These are phyloP conservation scores for Glebionis coronaria DNA, from an alignment of 129 eudicot genomes.

Conservation along the genomic window DNA sequence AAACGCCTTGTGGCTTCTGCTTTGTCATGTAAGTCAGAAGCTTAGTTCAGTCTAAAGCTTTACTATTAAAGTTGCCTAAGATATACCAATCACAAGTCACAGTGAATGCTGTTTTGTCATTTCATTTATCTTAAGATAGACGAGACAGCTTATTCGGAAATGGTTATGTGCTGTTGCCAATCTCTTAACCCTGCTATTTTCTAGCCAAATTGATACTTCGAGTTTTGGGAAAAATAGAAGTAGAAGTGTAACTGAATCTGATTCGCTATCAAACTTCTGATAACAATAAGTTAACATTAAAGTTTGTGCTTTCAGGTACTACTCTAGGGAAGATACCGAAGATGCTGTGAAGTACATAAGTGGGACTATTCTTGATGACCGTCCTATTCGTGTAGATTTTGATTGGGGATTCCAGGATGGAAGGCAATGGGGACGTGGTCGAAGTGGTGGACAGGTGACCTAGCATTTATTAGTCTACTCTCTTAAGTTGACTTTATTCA, in stretches of 20 bases:
- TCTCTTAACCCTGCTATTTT: no score
- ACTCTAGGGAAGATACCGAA: slow-evolving; percentile 94
- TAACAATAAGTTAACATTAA: not conserved
- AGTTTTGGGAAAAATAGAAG: no score
- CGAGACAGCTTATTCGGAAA: no score
- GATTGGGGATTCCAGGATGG: slow-evolving; percentile 99
- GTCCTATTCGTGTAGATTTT: slow-evolving; percentile 97
- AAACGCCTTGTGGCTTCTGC: slow-evolving; percentile 98
- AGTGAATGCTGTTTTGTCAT: not conserved
- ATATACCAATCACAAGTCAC: not conserved
- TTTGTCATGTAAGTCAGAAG: slow-evolving; percentile 61
- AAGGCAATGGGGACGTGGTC: slow-evolving; percentile 99
- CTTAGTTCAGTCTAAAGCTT: not conserved
- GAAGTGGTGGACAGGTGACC: slow-evolving; percentile 95
- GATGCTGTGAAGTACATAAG: slow-evolving; percentile 93
- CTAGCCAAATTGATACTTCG: no score
- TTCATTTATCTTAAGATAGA: not conserved
- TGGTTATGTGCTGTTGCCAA: no score
- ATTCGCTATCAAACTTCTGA: not conserved
- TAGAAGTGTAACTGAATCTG: no score
- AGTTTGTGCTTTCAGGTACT: slow-evolving; percentile 50
- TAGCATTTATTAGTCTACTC: slow-evolving; percentile 6
- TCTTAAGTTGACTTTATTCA: slow-evolving; percentile 5
- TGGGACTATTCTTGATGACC: slow-evolving; percentile 97
- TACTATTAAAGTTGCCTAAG: not conserved